Base-by-base conservation (phyloP, 164 flowering plant genomes). In the Cinnamomum micranthum region DNA sequence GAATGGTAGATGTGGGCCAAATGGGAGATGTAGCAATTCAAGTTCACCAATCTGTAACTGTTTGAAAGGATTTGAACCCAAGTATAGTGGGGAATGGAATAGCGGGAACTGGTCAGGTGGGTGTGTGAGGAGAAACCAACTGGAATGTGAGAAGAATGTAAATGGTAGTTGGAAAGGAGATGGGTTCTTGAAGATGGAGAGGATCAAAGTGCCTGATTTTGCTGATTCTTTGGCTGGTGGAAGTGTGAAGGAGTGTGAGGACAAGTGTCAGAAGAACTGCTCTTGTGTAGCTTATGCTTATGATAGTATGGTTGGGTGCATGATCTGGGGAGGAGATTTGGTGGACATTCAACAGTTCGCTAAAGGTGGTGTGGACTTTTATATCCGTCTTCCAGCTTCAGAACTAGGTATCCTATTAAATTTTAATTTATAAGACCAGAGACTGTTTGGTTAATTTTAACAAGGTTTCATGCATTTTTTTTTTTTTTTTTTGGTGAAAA, bases 131-230 rank as follows among this genome's bases (percentile, higher is more conserved):
- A 59, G 72, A 47, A 72, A 58, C 4, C 35, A 72, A 22, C 41
- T 77, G 66, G 69, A 25, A 41, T 77, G 79, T 72, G 67, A 66
- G 41, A 73, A 51, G 47, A 65, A 77, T 59, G 75, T 70, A n/a
- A 27, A 20, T 4, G 47, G 35, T 27, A 7, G 7, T 2, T 20
- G 4, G 28, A 64, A 24, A 31, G 20, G 31, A 15, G 67, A 64
- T 25, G 22, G 69, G 7, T 77, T 77, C 72, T 20, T 55, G 50
- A 68, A 35, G 47, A 5, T 68, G 22, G 50, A 68, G 12, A 25
- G 22, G 50, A 28, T 72, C 2, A 77, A 72, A 27, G 50, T 77
- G 72, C 75, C 75, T 0, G 75, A 77, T 72, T 68, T 35, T 17
- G 25, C 66, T 2, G n/a, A 24, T n/a, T 68, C 68, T 75, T 31